Conservation (phyloP, 2,329 filamentous ascomycete species). For the Ophiostoma triangulosporum region DNA sequence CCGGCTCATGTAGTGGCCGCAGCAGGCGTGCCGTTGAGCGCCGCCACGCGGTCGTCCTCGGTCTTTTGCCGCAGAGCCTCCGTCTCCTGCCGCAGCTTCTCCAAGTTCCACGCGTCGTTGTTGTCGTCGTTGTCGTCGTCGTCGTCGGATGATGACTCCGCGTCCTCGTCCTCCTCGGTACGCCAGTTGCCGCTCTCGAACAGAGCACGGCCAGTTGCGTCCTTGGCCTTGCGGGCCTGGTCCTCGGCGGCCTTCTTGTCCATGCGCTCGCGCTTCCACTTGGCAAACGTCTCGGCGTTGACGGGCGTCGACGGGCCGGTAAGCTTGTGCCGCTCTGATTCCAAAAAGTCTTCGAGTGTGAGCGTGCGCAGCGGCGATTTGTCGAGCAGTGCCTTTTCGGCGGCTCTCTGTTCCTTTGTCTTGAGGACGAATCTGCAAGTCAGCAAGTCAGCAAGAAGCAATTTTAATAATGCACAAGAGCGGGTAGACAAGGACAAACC, state of each 20-base stretch:
- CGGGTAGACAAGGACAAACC: too few species aligned
- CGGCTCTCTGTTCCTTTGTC: conserved; percentile 90
- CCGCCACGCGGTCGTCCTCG: conserved; percentile 56
- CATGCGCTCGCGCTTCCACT: conserved; percentile 91
- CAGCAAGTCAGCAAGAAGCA: too few species aligned
- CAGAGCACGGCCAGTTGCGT: conserved; percentile 84
- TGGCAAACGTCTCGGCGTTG: conserved; percentile 80
- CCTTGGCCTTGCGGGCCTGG: conserved; percentile 79
- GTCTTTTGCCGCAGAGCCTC: conserved; percentile 59
- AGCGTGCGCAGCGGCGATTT: conserved; percentile 91
- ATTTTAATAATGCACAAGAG: too few species aligned
- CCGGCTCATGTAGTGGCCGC: neutral
- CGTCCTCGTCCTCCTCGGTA: conserved; percentile 47
- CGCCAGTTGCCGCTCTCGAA: conserved; percentile 96
- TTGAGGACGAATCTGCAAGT: conserved; percentile 96
- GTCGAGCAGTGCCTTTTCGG: conserved; percentile 90
- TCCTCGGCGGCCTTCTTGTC: conserved; percentile 95
- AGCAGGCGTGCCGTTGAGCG: conserved; percentile 10
- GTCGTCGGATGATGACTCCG: conserved; percentile 38
- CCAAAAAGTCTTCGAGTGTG: conserved; percentile 92
- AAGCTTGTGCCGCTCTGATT: conserved; percentile 91
- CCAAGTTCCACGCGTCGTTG: conserved; percentile 57
- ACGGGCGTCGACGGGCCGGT: conserved; percentile 86
- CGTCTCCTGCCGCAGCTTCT: conserved; percentile 73
- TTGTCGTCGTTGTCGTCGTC: conserved; percentile 47